Evolutionary conservation across 106 monocot species (phyloP).

Genomic region (Acanthochlamys bracteata): DNA sequence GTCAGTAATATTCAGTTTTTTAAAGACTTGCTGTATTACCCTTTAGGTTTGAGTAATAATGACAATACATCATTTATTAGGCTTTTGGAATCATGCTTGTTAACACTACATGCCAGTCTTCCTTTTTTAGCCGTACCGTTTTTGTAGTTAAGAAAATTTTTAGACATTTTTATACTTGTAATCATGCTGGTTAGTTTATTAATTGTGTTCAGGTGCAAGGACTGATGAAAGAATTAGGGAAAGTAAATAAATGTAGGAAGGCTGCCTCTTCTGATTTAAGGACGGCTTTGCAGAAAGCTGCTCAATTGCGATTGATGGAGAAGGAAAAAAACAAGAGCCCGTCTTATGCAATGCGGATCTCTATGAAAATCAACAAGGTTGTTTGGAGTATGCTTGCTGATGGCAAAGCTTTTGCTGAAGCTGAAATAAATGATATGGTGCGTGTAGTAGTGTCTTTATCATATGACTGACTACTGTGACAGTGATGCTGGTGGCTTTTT

Average conservation of each 20-base stretch:
- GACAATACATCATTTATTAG: no score
- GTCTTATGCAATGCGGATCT: conserved; percentile 93
- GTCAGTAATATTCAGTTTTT: no score
- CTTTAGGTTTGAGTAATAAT: no score
- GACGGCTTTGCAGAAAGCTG: conserved; percentile 73
- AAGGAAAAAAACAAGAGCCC: conserved; percentile 99
- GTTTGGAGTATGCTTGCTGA: conserved; percentile 97
- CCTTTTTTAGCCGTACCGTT: no score
- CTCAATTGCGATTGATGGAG: conserved; percentile 73
- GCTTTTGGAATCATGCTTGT: no score
- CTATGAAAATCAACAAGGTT: conserved; percentile 81
- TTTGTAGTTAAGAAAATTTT: no score
- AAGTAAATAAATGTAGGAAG: conserved; percentile 47
- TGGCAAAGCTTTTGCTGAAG: conserved; percentile 94
- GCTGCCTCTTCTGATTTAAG: conserved; percentile 61
- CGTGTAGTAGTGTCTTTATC: neutral
- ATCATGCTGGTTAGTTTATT: conserved; percentile 1
- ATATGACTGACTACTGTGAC: neutral
- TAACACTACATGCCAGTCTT: no score
- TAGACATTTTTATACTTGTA: no score
- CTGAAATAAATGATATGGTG: conserved; percentile 99
- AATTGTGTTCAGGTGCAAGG: conserved; percentile 51
- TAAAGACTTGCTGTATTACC: no score
- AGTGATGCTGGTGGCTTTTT: neutral
- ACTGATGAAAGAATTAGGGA: conserved; percentile 66